Conservation (phyloP, 306 rosid genomes). For the Sicyos baderoa region DNA sequence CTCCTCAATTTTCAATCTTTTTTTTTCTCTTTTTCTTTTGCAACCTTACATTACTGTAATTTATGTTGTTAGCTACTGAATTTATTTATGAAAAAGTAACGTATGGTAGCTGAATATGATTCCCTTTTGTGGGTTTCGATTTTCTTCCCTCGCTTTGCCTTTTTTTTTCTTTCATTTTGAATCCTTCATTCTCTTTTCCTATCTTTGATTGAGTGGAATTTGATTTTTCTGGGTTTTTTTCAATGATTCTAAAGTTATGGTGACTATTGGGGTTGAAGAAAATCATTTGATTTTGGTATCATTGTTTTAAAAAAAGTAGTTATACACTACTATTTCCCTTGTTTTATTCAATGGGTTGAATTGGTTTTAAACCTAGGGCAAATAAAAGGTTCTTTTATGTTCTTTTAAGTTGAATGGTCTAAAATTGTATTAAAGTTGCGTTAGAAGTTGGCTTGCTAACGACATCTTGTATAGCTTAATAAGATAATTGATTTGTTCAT, state of each 20-base stretch:
- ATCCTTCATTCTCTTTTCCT: not conserved
- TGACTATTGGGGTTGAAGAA: not conserved
- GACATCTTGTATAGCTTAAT: too few relatives aligned
- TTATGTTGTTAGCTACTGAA: not conserved
- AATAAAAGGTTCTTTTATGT: too few relatives aligned
- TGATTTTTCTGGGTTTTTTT: not conserved
- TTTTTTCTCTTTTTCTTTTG: not conserved
- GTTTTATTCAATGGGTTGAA: not conserved
- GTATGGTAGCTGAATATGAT: not conserved
- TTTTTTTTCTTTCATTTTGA: not conserved
- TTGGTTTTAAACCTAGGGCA: not conserved
- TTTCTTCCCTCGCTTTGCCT: not conserved
- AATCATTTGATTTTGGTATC: not conserved
- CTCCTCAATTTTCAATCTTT: not conserved
- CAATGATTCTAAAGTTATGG: not conserved
- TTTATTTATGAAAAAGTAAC: conserved; percentile 13
- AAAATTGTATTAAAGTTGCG: not conserved
- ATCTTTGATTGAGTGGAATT: not conserved
- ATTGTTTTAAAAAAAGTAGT: too few relatives aligned
- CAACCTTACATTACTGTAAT: too few relatives aligned
- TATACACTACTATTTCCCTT: too few relatives aligned
- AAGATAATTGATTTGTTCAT: too few relatives aligned
- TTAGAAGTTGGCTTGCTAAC: not conserved
- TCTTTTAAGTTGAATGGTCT: too few relatives aligned
- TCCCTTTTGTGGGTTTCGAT: not conserved